Conservation (phyloP, 331 rosid species). For the Acacia concinna region DNA sequence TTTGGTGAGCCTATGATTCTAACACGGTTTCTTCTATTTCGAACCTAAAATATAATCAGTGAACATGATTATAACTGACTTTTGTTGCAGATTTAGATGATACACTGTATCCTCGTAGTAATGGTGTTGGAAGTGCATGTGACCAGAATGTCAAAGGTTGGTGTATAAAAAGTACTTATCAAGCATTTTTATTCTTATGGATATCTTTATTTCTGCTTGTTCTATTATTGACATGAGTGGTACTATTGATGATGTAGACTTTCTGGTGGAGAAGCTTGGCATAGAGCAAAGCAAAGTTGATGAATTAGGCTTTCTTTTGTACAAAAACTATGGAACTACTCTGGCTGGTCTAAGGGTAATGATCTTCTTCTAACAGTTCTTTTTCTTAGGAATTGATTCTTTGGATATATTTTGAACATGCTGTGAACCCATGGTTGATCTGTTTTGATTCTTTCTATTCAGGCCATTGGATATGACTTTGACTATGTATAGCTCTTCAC, state of each 20-base stretch:
- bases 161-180: background rate
- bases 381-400: background rate
- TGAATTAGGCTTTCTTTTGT: constrained; percentile 68
- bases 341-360: constrained; percentile 97
- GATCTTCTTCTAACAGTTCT: constrained; percentile 10
- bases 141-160: constrained; percentile 71
- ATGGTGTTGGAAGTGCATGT: constrained; percentile 73
- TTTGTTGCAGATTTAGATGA: constrained; percentile 81
- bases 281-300: constrained; percentile 64
- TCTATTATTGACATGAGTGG: constrained; percentile 18
- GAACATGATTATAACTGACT: constrained; percentile 18
- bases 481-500: too few species aligned
- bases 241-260: constrained; percentile 44
- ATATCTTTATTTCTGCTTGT: constrained; percentile 2
- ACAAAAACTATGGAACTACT: constrained; percentile 90
- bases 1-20: constrained; percentile 56
- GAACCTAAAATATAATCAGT: constrained; percentile 16
- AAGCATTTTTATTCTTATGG: background rate
- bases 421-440: background rate
- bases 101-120: constrained; percentile 73
- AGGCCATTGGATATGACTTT: constrained; percentile 95
- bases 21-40: background rate
- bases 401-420: background rate
- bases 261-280: constrained; percentile 82
- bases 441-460: constrained; percentile 31